Percentiles rank a stretch among this genome's conserved stretches.
Conservation (phyloP, 176 grass and related monocot genomes). For the Oryza meridionalis region DNA sequence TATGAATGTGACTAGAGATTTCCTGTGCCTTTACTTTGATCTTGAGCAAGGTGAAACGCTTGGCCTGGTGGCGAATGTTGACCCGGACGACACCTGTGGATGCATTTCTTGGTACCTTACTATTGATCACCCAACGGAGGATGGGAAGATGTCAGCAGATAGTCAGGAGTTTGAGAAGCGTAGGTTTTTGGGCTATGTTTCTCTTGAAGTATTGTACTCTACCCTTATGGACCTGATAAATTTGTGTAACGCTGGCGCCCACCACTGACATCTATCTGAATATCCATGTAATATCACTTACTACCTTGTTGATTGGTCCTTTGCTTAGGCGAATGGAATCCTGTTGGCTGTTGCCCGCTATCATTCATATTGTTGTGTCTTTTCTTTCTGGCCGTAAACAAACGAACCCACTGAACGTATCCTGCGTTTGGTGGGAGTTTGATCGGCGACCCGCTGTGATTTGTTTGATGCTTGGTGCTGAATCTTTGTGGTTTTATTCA, state of each 20-base stretch:
- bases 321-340: background rate
- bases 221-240: constrained; percentile 78
- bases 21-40: constrained; percentile 82
- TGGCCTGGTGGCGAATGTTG: constrained; percentile 74
- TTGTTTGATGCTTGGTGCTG: background rate
- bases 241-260: constrained; percentile 59
- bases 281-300: background rate
- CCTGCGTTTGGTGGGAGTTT: too few relatives aligned
- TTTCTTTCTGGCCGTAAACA: too few relatives aligned
- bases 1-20: constrained; percentile 79
- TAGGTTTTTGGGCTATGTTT: constrained; percentile 74
- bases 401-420: too few relatives aligned
- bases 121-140: constrained; percentile 53
- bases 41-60: constrained; percentile 78
- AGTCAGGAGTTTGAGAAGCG: constrained; percentile 52
- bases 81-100: constrained; percentile 55
- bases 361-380: background rate
- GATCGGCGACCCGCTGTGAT: background rate
- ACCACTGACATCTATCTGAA: constrained; percentile 41
- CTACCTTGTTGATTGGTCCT: background rate
- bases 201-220: constrained; percentile 73
- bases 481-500: background rate
- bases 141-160: constrained; percentile 48
- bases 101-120: constrained; percentile 82
- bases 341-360: background rate